phyloP scores from a whole-genome alignment of 2,329 filamentous ascomycete species.

The Neonectria faginata region DNA sequence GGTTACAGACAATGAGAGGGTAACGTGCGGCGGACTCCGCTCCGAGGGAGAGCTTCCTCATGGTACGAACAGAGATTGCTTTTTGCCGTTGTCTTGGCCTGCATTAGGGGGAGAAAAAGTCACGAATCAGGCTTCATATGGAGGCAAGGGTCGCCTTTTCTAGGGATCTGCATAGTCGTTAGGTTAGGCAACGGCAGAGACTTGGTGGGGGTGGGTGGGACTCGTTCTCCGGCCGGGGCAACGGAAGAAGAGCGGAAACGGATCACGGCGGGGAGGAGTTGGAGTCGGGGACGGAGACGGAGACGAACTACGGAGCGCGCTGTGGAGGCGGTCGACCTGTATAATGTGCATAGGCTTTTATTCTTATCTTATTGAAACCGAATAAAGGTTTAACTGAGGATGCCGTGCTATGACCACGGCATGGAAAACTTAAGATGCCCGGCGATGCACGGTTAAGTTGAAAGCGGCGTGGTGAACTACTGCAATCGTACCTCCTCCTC shows the following conservation, averaged over 20 bases:
- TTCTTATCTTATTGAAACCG: neutral
- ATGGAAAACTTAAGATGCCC: neutral
- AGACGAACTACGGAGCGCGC: neutral
- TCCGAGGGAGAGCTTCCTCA: neutral
- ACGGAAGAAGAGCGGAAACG: neutral
- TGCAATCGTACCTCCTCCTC: too few relatives aligned
- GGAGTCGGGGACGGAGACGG: neutral
- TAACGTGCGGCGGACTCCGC: neutral
- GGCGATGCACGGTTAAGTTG: neutral
- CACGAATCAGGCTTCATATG: conserved; percentile 9
- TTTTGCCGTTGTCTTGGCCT: conserved; percentile 1
- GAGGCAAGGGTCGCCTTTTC: conserved; percentile 4
- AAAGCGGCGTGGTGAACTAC: neutral
- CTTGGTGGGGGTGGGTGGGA: neutral
- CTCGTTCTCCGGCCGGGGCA: conserved; percentile 2
- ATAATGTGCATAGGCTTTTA: neutral
- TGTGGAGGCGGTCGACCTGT: neutral
- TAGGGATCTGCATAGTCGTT: conserved; percentile 7
- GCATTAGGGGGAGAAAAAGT: conserved; percentile 4
- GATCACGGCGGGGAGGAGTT: neutral
- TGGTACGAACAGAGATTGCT: neutral
- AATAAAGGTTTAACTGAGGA: neutral
- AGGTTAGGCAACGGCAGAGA: neutral
- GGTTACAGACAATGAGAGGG: neutral
- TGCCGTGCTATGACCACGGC: neutral